Evolutionary conservation across 2,329 filamentous ascomycete genomes (phyloP).

Genomic region (Talaromyces pinophilus): DNA sequence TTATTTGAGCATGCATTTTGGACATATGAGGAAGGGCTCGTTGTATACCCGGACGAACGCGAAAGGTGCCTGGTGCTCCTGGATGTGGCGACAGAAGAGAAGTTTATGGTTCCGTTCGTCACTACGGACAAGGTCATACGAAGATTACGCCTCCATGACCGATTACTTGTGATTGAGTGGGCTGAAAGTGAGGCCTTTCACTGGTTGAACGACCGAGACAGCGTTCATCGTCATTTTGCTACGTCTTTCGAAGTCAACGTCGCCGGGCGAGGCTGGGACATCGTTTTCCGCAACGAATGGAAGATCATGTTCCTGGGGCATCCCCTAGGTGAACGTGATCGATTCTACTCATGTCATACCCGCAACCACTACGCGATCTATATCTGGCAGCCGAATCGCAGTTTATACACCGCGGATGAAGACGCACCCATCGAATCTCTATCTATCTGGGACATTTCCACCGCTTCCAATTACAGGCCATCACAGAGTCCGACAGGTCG

Average conservation of each 20-base stretch:
- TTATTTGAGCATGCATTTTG: slow-evolving; percentile 49
- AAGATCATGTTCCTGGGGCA: slow-evolving; percentile 61
- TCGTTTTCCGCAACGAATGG: slow-evolving; percentile 60
- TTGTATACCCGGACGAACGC: slow-evolving; percentile 54
- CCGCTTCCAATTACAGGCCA: slow-evolving; percentile 51
- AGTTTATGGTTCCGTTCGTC: slow-evolving; percentile 56
- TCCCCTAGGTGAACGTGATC: slow-evolving; percentile 56
- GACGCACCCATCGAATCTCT: slow-evolving; percentile 61
- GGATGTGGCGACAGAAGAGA: slow-evolving; percentile 52
- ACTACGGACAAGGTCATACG: slow-evolving; percentile 54
- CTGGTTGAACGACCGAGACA: slow-evolving; percentile 54
- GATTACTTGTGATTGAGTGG: slow-evolving; percentile 66
- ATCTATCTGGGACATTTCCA: slow-evolving; percentile 61
- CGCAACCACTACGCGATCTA: slow-evolving; percentile 63
- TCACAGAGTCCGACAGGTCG: slow-evolving; percentile 52
- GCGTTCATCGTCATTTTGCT: slow-evolving; percentile 60
- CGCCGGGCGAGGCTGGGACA: slow-evolving; percentile 40
- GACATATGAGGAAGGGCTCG: slow-evolving; percentile 59
- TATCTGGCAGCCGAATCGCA: slow-evolving; percentile 61
- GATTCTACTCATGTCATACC: slow-evolving; percentile 65
- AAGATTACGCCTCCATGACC: slow-evolving; percentile 55
- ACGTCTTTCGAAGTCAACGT: slow-evolving; percentile 57
- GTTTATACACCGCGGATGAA: slow-evolving; percentile 55
- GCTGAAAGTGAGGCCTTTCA: slow-evolving; percentile 56
- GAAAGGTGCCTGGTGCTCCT: slow-evolving; percentile 46